Evolutionary conservation across 2,329 filamentous ascomycete species (phyloP), one percentile per base, ranked within the genome.

Genomic region (Venturia oleaginea): DNA sequence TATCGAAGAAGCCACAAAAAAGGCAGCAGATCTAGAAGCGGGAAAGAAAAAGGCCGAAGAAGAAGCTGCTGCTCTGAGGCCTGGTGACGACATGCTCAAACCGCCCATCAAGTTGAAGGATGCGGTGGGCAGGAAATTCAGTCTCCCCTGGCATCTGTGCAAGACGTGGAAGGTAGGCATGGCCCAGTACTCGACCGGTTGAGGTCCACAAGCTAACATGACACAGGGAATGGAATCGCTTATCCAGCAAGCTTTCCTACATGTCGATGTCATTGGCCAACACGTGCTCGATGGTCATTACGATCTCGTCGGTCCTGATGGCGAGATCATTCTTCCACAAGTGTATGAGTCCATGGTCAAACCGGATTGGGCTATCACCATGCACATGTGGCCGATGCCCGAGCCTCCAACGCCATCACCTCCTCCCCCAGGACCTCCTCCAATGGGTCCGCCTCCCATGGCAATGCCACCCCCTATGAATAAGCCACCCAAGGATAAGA

Each of bases 31-130:
- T 2, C 76, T 75, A 3, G 78, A 83, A 70, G 79, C 78, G 2
- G 81, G 81, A 3, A 79, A 81, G 62, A 82, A 81, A 69, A 83
- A 80, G 70, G 69, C 70, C 38, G 80, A 80, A 70, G 71, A 70
- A 59, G 67, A 70, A 48, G 72, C 74, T 15, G 72, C 73, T 65
- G 75, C 76, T 10, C 34, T 66, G 19, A 57, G 75, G 59, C 81
- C 69, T 66, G 77, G 71, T 71, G 78, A 81, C 2, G 80, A 83
- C n/a, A 79, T 81, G 64, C 81, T 81, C 68, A 89, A 91, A 74
- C 81, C 86, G 54, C 90, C 90, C 2, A 90, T 96, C 74, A 88
- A 87, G 69, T 96, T 96, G 78, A 95, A 95, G 76, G 92, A 97
- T 73, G 92, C 92, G 0, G 86, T 97, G 19, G 90, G 91, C 38